Conservation (phyloP, 169 alveolate genomes). For the Eimeria praecox region DNA sequence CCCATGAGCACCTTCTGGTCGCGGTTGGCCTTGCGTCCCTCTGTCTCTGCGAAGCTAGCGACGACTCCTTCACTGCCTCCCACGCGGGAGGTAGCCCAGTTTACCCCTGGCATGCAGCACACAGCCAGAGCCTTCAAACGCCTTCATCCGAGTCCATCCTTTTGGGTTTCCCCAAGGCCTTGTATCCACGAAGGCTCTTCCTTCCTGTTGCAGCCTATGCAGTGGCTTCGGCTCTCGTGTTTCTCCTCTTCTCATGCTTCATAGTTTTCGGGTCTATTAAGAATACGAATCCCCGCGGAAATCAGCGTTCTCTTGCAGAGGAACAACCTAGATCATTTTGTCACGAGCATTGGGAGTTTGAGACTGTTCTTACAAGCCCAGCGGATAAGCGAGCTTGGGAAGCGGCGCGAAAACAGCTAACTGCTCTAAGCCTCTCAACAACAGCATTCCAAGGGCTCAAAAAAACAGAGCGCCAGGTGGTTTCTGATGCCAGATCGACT, state of each 20-base stretch:
- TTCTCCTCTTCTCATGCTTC: background rate
- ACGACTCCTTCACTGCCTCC: background rate
- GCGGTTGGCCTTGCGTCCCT: background rate
- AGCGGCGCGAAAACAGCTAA: background rate
- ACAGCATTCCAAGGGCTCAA: background rate
- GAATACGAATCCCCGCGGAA: background rate
- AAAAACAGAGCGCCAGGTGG: background rate
- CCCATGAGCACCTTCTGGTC: background rate
- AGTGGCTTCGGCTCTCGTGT: background rate
- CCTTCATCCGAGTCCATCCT: background rate
- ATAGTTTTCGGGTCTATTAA: background rate
- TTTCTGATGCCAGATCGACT: background rate
- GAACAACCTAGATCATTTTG: background rate
- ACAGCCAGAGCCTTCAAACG: background rate
- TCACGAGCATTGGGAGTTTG: background rate
- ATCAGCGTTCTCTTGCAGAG: background rate
- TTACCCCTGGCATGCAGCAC: background rate
- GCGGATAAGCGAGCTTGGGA: background rate
- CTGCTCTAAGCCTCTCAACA: background rate
- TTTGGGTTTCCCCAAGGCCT: background rate
- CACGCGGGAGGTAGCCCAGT: background rate
- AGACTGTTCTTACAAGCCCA: background rate
- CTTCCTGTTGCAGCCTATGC: background rate
- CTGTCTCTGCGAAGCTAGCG: background rate
- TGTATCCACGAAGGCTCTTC: background rate